These are phyloP conservation scores for Saussurea involucrata DNA, from an alignment of 129 eudicot species.

Conservation along the genomic window DNA sequence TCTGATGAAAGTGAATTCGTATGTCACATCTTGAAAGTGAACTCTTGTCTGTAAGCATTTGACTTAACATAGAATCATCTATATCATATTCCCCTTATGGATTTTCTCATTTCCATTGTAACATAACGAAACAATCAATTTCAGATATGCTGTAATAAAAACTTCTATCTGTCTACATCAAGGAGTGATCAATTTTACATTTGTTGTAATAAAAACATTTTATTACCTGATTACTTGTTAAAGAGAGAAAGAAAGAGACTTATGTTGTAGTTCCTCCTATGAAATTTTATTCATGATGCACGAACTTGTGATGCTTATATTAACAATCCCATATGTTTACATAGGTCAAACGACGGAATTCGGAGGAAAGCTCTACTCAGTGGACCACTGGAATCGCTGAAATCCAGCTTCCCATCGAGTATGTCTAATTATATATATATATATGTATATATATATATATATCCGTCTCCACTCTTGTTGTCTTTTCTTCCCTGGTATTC, in stretches of 20 bases:
- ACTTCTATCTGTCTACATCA: background rate
- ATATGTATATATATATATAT: too few relatives aligned
- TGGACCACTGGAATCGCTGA: conserved; percentile 99
- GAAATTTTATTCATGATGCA: background rate
- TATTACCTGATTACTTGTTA: background rate
- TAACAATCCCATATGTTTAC: conserved; percentile 12
- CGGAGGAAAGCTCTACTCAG: conserved; percentile 97
- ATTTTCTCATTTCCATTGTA: background rate
- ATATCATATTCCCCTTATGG: background rate
- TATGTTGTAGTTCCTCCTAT: background rate
- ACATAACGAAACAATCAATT: background rate
- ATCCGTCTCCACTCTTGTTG: background rate
- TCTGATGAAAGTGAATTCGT: background rate
- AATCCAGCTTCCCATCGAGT: conserved; percentile 98
- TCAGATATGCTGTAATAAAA: background rate
- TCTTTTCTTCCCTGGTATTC: background rate
- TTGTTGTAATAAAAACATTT: conserved; percentile 3
- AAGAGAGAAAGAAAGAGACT: background rate
- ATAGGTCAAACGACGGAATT: conserved; percentile 85
- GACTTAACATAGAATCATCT: background rate
- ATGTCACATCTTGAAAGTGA: background rate
- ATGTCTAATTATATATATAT: conserved; percentile 21
- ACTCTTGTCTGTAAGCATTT: background rate
- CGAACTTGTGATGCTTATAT: background rate
- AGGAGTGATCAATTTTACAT: background rate